Evolutionary conservation across 2,329 filamentous ascomycete species (phyloP).

Genomic region (Cercospora sp.): DNA sequence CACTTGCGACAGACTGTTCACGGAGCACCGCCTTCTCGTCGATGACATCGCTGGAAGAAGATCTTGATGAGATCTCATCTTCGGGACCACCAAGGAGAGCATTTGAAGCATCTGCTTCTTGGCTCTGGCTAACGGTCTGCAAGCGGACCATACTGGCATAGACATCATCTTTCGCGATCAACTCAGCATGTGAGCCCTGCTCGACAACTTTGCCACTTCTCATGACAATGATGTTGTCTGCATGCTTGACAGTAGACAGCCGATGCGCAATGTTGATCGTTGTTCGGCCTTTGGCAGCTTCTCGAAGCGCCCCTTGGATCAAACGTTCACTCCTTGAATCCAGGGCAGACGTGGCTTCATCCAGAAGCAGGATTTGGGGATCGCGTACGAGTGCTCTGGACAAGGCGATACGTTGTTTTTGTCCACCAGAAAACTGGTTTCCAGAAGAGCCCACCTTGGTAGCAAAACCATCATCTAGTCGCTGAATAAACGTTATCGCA

Average conservation of each 20-base stretch:
- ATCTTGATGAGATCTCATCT: constrained; percentile 18
- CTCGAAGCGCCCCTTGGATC: not conserved
- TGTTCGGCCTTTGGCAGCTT: not conserved
- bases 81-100: constrained; percentile 4
- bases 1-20: not conserved
- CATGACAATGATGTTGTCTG: not conserved
- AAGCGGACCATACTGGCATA: not conserved
- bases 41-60: constrained; percentile 11
- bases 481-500: not conserved
- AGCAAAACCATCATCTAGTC: not conserved
- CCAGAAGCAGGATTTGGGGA: not conserved
- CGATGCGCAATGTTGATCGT: not conserved
- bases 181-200: not conserved
- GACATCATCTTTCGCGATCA: not conserved
- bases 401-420: not conserved
- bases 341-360: not conserved
- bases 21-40: constrained; percentile 10
- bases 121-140: constrained; percentile 20
- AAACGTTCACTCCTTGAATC: not conserved
- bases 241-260: not conserved
- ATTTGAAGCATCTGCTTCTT: constrained; percentile 13
- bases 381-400: not conserved
- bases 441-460: not conserved
- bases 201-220: not conserved
- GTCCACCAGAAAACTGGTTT: not conserved